These are phyloP conservation scores for Saccharum hybrid DNA, from an alignment of 202 grass and related monocot species.

Conservation along the genomic window DNA sequence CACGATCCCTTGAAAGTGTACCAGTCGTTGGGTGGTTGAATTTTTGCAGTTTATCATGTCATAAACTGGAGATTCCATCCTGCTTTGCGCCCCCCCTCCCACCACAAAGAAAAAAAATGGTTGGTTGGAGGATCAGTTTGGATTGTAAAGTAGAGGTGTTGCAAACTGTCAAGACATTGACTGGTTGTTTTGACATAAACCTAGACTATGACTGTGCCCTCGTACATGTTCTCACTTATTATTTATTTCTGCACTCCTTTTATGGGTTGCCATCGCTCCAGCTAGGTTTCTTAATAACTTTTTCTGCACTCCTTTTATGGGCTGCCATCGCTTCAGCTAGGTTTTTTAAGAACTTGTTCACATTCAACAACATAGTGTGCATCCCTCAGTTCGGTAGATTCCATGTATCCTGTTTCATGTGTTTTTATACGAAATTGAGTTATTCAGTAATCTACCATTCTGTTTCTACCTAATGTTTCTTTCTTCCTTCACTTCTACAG, in stretches of 20 bases:
- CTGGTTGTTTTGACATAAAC: background rate
- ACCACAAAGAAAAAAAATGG: too few relatives aligned
- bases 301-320: background rate
- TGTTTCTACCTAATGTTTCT: background rate
- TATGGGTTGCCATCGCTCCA: background rate
- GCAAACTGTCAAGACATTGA: background rate
- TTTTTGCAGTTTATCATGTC: background rate
- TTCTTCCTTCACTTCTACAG: constrained; percentile 51
- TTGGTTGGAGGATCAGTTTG: background rate
- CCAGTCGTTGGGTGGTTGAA: background rate
- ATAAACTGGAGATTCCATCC: background rate
- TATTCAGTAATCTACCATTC: background rate
- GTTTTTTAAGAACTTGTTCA: background rate
- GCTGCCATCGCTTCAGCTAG: background rate
- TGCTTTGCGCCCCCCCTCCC: background rate
- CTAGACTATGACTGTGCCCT: background rate
- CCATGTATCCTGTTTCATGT: background rate
- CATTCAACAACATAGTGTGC: background rate
- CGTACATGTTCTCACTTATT: background rate
- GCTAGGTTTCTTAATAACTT: background rate
- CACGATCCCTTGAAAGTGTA: background rate
- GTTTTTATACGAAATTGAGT: background rate
- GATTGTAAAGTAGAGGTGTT: background rate
- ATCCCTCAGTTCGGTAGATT: too few relatives aligned
- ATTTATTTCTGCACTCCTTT: background rate